Base-by-base conservation (phyloP, 2,329 filamentous ascomycete genomes). In the Alternaria viburni region DNA sequence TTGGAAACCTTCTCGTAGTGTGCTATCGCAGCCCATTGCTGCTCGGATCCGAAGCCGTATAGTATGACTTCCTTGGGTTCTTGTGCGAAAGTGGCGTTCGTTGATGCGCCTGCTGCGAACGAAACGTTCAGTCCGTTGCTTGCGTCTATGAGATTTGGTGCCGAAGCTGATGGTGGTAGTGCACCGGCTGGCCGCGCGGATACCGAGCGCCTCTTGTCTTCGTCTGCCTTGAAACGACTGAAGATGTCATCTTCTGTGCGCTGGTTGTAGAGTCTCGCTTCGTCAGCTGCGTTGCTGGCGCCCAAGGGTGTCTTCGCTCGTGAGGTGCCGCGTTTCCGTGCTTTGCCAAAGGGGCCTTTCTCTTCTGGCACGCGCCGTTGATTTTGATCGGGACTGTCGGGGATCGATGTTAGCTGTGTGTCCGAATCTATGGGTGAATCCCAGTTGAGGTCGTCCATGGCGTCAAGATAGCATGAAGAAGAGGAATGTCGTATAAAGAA, bases 1-100 rank as follows among this genome's bases (percentile, higher is more conserved):
- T 82, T 81, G 7, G 92, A 95, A 45, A 97, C 89, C 64, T 90
- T 88, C 83, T 97, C 95, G 82, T 91, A 98, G 81, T 93, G 92
- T 70, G 91, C 89, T 71, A 98, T 90, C 32, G 93, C 93, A 26
- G 94, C 93, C 86, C 96, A 97, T 75, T 89, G 87, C 8, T 80
- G 77, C 5, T 87, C 84, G 86, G 81, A 90, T 83, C 79, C 88
- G 80, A 94, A 97, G 28, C 95, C 95, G 70, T 94, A 92, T 15
- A 98, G 85, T 59, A 97, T 89, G 66, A 97, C 88, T 81, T 97
- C 93, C 43, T 92, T 91, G 3, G 89, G 88, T 67, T 88, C 86
- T 66, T 85, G 86, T 46, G 77, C 67, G 19, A 59, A 59, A 74
- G 77, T 75, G 15, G 82, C 73, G 63, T 80, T 81, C 49, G 82